These are phyloP conservation scores for Apiotrichum veenhuisii DNA, from an alignment of 1,284 basidiomycete species.

Conservation along the genomic window DNA sequence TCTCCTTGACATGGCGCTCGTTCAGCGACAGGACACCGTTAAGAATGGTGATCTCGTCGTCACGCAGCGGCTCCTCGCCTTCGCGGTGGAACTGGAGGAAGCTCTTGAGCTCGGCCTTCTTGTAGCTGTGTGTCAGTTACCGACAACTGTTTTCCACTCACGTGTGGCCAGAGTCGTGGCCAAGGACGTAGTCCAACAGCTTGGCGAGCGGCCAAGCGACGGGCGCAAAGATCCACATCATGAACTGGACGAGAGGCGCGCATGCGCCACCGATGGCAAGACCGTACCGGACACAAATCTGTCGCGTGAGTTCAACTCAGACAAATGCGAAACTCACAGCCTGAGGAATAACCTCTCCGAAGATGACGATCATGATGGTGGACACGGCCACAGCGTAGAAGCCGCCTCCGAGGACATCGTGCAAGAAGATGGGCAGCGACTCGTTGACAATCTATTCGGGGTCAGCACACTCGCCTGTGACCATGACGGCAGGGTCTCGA, in stretches of 20 bases:
- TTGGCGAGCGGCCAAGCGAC: conserved; percentile 86
- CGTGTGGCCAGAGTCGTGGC: conserved; percentile 59
- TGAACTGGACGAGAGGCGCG: conserved; percentile 66
- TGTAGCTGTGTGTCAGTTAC: conserved; percentile 62
- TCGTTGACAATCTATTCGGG: conserved; percentile 70
- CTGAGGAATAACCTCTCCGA: conserved; percentile 78
- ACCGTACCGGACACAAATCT: conserved; percentile 87
- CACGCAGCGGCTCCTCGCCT: conserved; percentile 77
- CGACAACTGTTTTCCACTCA: conserved; percentile 22
- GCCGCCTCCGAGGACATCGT: conserved; percentile 81
- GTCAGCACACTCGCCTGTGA: not conserved
- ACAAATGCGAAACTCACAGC: conserved; percentile 37
- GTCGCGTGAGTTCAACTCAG: conserved; percentile 28
- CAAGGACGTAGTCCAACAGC: conserved; percentile 74
- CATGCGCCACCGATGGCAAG: conserved; percentile 87
- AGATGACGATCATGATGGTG: conserved; percentile 71
- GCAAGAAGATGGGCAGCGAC: conserved; percentile 83
- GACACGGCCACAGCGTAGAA: conserved; percentile 74
- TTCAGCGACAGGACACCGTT: conserved; percentile 84
- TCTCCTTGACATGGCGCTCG: conserved; percentile 72
- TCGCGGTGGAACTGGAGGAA: conserved; percentile 86
- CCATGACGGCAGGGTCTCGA: not conserved
- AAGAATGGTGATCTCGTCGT: conserved; percentile 80
- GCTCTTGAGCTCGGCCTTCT: conserved; percentile 86
- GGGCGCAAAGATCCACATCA: conserved; percentile 71